Evolutionary conservation across 495 filamentous ascomycete genomes (phyloP), one percentile per base, ranked within the genome.

Genomic region (Podospora pseudoanserina): DNA sequence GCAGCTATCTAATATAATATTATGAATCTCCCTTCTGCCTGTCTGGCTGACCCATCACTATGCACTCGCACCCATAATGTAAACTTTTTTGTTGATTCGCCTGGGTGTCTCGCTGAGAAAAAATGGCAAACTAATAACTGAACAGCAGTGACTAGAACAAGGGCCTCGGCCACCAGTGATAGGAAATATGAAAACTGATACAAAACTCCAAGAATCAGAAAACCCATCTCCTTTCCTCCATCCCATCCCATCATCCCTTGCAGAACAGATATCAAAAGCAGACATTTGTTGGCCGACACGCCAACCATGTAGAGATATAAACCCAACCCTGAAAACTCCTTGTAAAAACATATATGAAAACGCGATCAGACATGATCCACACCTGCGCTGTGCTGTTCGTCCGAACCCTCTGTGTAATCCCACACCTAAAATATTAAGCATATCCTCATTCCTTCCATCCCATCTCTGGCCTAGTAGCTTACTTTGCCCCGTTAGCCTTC

Each of bases 401-500:
- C 30, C 30, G 7, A 32, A 32, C 7, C 30, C 30, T 32, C 30
- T 7, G 7, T 32, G 7, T 32, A 32, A 32, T 32, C 30, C 30
- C 30, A 32, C 7, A 32, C 30, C 30, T 4, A 4, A 32, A 32
- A 32, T 32, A 32, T 32, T 32, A 32, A 58, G 23, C 30, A 28
- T 30, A 4, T 30, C 16, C 30, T 1, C 26, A 0, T 28, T 27
- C 16, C 26, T 18, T 61, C 59, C 26, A 5, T 30, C 59, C 26
- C n/a, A 16, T 18, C 26, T 7, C 30, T 5, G 1, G 7, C 30
- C 28, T 11, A 54, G 23, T 15, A 15, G 16, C 26, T 55, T 53
- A 67, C 32, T 70, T 66, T 0, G 61, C 53, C 4, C 20, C 65
- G 63, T 74, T 74, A 1, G 67, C 70, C 62, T 73, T 76, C 3